Evolutionary conservation across 768 basidiomycete genomes (phyloP), one percentile per base, ranked within the genome.

Genomic region (Boletus subparvulus): DNA sequence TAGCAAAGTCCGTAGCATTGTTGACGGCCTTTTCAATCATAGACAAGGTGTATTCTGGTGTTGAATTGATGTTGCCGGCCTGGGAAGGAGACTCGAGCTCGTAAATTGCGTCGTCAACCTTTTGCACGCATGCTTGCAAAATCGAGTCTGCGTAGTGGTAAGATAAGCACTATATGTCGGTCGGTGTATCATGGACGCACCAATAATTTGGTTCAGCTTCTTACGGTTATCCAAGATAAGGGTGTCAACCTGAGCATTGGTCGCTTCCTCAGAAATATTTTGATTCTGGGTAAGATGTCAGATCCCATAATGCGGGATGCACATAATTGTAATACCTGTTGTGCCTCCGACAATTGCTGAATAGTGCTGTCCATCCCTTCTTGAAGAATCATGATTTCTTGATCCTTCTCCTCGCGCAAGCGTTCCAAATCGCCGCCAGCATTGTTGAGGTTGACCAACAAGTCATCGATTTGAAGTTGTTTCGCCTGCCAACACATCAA

Each of bases 1-100:
- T 91, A 11, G 96, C 97, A 66, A 99, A 98, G 67, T 99, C 96
- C 46, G 87, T 98, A 16, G 95, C 93, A 65, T 90, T 96, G 71
- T 91, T 95, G 69, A 89, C 77, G 2, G 94, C 89, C 75, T 98
- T 98, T 73, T 99, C 97, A 67, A 98, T 93, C 89, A 98, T 95
- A 2, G 97, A 97, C 17, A 98, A 78, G 1, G 94, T 96, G 71
- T 98, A 98, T 70, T 98, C 96, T 4, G 97, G 97, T 0, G 97
- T 98, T n/a, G 96, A 93, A 68, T 92, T 96, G 63, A 88, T 82
- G 74, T 98, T 98, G 37, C 96, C 97, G 5, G 90, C 89, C 65
- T 94, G 92, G 40, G 91, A 89, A 3, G 94, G 93, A 4, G 97
- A 97, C 73, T 99, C 96, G 41, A 99, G 82, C 72, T 98, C 97